Percentiles rank a stretch among this genome's conserved stretches.
Conservation (phyloP, 2,329 filamentous ascomycete genomes). For the Zasmidium cellare region DNA sequence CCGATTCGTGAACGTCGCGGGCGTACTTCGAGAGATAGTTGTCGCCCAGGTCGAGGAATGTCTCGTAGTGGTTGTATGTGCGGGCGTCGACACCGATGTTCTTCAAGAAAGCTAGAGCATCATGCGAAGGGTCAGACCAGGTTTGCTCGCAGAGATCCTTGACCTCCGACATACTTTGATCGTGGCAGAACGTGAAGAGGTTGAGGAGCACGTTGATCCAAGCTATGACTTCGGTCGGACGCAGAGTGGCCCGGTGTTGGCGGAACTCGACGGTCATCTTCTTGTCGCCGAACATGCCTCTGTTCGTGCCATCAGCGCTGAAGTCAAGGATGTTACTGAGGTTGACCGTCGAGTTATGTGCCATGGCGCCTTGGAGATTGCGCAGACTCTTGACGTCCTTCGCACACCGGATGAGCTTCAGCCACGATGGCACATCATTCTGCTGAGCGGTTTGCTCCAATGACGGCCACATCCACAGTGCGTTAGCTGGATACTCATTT, state of each 20-base stretch:
- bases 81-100: slow-evolving; percentile 1
- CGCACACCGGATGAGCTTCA: slow-evolving; percentile 14
- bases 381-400: slow-evolving; percentile 8
- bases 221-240: slow-evolving; percentile 24
- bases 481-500: slow-evolving; percentile 1
- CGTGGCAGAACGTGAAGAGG: slow-evolving; percentile 13
- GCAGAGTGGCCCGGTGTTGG: slow-evolving; percentile 30
- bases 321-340: slow-evolving; percentile 13
- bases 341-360: slow-evolving; percentile 15
- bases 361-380: background rate
- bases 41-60: background rate
- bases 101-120: slow-evolving; percentile 10
- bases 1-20: background rate
- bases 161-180: slow-evolving; percentile 1
- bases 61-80: slow-evolving; percentile 15
- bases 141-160: slow-evolving; percentile 2
- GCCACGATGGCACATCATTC: slow-evolving; percentile 9
- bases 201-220: slow-evolving; percentile 28
- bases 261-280: slow-evolving; percentile 34
- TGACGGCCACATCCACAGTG: background rate
- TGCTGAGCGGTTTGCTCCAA: slow-evolving; percentile 5
- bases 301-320: background rate
- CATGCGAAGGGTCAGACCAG: slow-evolving; percentile 4
- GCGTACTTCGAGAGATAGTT: slow-evolving; percentile 5
- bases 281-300: background rate